Percentiles rank a stretch among this genome's conserved stretches.
Evolutionary conservation across 495 filamentous ascomycete species (phyloP).

Genomic region (Melanomma pulvis-pyrius): DNA sequence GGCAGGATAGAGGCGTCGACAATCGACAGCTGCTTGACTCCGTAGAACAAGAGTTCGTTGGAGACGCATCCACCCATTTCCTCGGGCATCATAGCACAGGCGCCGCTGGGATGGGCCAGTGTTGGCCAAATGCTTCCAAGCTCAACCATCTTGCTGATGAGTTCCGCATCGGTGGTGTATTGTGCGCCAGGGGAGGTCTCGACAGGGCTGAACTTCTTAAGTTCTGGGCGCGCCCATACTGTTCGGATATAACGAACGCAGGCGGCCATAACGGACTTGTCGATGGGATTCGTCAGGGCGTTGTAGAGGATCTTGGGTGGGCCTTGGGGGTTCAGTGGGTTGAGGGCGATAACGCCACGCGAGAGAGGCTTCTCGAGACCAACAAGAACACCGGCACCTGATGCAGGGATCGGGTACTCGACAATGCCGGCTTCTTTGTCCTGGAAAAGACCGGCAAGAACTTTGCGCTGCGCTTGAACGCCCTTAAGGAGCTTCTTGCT

Average conservation of each 20-base stretch:
- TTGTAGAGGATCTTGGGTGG: constrained; percentile 27
- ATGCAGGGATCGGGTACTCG: constrained; percentile 10
- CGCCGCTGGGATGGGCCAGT: constrained; percentile 19
- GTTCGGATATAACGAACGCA: constrained; percentile 14
- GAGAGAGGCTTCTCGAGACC: constrained; percentile 18
- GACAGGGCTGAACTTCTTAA: constrained; percentile 9
- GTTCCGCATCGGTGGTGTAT: constrained; percentile 17
- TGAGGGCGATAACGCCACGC: constrained; percentile 21
- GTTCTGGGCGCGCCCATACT: constrained; percentile 18
- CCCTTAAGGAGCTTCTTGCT: constrained; percentile 25
- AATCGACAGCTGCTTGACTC: constrained; percentile 1
- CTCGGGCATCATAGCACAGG: constrained; percentile 14
- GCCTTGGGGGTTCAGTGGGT: constrained; percentile 18
- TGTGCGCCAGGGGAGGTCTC: constrained; percentile 23
- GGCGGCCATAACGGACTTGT: constrained; percentile 14
- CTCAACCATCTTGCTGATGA: constrained; percentile 7
- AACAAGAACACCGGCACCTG: constrained; percentile 4
- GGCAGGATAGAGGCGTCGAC: constrained; percentile 16
- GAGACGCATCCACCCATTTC: constrained; percentile 19
- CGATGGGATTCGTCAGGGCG: constrained; percentile 23
- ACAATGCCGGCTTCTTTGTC: constrained; percentile 12
- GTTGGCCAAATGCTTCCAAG: constrained; percentile 12
- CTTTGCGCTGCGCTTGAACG: constrained; percentile 14
- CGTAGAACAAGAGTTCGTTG: constrained; percentile 12
- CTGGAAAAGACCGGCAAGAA: constrained; percentile 8